phyloP scores from a whole-genome alignment of 257 asterid species.

The Forsythia suspensa region DNA sequence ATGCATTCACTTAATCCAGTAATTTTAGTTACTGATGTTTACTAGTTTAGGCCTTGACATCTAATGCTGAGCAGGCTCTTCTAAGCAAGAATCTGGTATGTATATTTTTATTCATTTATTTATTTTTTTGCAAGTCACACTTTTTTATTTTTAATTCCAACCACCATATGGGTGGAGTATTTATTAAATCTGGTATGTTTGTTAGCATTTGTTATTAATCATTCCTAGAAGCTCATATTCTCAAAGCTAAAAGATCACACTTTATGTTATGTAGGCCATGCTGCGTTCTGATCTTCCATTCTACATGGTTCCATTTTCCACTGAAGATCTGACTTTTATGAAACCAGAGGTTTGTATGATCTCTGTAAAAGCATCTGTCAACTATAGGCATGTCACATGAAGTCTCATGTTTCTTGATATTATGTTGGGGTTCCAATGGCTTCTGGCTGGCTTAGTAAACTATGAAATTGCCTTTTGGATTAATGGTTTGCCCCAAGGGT shows the following conservation, averaged over 20 bases:
- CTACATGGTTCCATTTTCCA: slow-evolving; percentile 89
- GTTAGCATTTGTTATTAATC: slow-evolving; percentile 9
- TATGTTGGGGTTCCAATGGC: neutral
- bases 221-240: slow-evolving; percentile 18
- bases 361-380: neutral
- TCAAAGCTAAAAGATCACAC: slow-evolving; percentile 25
- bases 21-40: slow-evolving; percentile 16
- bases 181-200: slow-evolving; percentile 31
- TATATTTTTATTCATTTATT: neutral
- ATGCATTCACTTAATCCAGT: neutral
- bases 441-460: neutral
- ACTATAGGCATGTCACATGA: neutral
- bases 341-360: slow-evolving; percentile 79
- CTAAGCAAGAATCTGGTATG: slow-evolving; percentile 87
- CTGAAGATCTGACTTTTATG: slow-evolving; percentile 61
- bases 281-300: slow-evolving; percentile 89
- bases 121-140: neutral
- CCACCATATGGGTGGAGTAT: neutral
- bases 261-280: slow-evolving; percentile 61
- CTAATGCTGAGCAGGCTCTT: slow-evolving; percentile 83
- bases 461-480: neutral
- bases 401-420: slow-evolving; percentile 3
- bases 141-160: neutral
- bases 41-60: slow-evolving; percentile 60
- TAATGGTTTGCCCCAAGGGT: neutral